Evolutionary conservation across 139 green algal genomes (phyloP).

Genomic region (Chlamydomonas schloesseri): DNA sequence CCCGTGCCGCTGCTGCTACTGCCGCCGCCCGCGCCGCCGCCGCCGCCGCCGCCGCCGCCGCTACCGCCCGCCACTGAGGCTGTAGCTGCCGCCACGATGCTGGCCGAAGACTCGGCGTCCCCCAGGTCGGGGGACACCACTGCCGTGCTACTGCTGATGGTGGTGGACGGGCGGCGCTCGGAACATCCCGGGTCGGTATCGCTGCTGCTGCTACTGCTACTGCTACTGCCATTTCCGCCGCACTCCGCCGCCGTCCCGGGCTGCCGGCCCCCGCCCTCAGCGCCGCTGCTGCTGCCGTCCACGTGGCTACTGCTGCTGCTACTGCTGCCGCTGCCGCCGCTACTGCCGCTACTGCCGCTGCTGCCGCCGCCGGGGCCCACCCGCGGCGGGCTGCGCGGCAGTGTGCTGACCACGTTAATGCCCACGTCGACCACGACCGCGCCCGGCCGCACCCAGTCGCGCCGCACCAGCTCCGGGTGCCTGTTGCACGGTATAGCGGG

Average conservation of each 20-base stretch:
- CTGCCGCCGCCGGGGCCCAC: no score
- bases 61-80: background rate
- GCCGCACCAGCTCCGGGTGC: constrained; percentile 83
- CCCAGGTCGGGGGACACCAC: background rate
- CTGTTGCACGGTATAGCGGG: constrained; percentile 21
- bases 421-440: constrained; percentile 95
- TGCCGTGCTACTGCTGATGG: background rate
- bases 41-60: background rate
- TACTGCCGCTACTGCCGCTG: background rate
- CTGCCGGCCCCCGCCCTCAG: no score
- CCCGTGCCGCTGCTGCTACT: background rate
- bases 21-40: background rate
- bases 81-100: background rate
- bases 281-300: no score
- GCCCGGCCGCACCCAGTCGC: constrained; percentile 94
- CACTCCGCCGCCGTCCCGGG: no score
- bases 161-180: constrained; percentile 9
- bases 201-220: background rate
- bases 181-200: no score
- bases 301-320: background rate
- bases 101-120: background rate
- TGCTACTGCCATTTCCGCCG: background rate
- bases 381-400: background rate
- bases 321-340: background rate
- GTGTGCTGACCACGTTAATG: constrained; percentile 88